These are phyloP conservation scores for Solanum boliviense DNA, from an alignment of 257 asterid genomes.

Conservation along the genomic window DNA sequence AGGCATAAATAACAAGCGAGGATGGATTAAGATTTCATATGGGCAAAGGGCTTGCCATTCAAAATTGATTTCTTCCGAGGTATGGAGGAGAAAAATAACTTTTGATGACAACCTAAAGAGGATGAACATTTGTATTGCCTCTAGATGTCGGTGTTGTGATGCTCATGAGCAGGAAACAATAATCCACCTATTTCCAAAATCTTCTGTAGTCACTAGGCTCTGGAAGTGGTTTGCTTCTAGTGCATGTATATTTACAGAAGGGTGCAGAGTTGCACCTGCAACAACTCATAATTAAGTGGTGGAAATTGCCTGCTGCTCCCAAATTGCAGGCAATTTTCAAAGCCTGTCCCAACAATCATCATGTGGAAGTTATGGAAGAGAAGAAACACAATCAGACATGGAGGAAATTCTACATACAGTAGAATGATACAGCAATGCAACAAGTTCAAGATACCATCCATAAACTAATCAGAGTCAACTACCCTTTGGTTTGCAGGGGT, in stretches of 20 bases:
- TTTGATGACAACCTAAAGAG: neutral
- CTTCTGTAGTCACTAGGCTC: neutral
- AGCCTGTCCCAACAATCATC: neutral
- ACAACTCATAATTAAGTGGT: neutral
- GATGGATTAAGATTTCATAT: neutral
- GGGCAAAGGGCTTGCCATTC: neutral
- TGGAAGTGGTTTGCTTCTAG: neutral
- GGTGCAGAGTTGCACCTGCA: neutral
- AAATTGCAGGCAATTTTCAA: neutral
- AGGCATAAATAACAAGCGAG: too few species aligned
- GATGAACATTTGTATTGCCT: neutral
- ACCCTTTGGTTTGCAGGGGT: neutral
- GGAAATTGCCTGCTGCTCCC: neutral
- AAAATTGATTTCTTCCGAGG: neutral
- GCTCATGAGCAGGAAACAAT: neutral
- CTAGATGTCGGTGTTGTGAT: neutral
- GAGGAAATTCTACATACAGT: neutral
- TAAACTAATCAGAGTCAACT: neutral
- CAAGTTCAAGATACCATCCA: neutral
- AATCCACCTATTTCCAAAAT: neutral
- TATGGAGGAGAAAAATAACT: neutral
- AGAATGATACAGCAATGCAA: neutral
- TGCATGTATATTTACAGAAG: neutral
- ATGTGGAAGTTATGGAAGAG: neutral
- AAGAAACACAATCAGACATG: neutral